These are phyloP conservation scores for Penicillium samsonianum DNA, from an alignment of 495 filamentous ascomycete species.

Conservation along the genomic window DNA sequence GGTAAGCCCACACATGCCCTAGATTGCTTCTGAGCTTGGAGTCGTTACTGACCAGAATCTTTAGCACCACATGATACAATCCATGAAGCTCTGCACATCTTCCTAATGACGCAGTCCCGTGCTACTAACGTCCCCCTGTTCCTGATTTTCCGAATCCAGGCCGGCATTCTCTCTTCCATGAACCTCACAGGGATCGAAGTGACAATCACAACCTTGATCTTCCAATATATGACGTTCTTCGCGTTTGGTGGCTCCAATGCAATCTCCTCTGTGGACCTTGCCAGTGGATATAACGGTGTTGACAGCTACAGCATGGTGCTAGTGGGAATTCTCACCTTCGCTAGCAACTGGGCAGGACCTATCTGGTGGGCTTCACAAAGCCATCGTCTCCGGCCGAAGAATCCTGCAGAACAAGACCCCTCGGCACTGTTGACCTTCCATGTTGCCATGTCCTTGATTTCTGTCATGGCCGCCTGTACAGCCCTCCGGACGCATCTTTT, in stretches of 20 bases:
- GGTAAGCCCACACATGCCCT: constrained; percentile 19
- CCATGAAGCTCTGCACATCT: constrained; percentile 71
- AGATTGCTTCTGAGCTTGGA: neutral
- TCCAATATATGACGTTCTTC: constrained; percentile 82
- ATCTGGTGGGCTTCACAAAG: constrained; percentile 79
- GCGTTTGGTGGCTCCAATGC: constrained; percentile 89
- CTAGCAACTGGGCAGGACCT: constrained; percentile 88
- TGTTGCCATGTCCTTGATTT: constrained; percentile 55
- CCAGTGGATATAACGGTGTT: constrained; percentile 81
- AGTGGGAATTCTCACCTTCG: constrained; percentile 79
- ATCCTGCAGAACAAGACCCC: constrained; percentile 40
- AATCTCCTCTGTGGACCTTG: constrained; percentile 84
- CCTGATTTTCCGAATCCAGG: constrained; percentile 65
- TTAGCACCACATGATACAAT: constrained; percentile 33
- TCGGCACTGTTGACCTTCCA: constrained; percentile 67
- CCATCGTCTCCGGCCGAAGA: constrained; percentile 52
- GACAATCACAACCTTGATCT: constrained; percentile 62
- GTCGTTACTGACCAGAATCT: constrained; percentile 16
- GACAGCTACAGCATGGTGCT: constrained; percentile 63
- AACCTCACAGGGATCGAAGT: constrained; percentile 55
- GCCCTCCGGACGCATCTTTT: constrained; percentile 86
- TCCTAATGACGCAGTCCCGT: constrained; percentile 84
- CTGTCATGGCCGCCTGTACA: constrained; percentile 88
- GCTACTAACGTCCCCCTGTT: constrained; percentile 82
- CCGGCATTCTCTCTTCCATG: constrained; percentile 51